phyloP scores from a whole-genome alignment of 2,329 filamentous ascomycete genomes.

The Aspergillus thermomutatus region DNA sequence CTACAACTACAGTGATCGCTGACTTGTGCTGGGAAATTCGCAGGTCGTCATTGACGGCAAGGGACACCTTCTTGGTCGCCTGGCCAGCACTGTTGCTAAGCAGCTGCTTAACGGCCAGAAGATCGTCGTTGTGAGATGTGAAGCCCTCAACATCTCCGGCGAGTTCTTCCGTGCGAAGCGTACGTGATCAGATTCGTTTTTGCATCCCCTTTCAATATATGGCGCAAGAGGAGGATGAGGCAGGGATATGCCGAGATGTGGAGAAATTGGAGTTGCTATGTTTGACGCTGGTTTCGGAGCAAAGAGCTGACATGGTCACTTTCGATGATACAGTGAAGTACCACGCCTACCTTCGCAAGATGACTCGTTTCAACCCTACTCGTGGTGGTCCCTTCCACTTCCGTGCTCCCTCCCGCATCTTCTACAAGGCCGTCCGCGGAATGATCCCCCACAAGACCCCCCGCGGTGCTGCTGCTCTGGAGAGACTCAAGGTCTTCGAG shows the following conservation, averaged over 20 bases:
- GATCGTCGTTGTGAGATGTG: constrained; percentile 98
- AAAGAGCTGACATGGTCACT: constrained; percentile 45
- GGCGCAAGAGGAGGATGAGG: constrained; percentile 2
- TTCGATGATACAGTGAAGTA: constrained; percentile 81
- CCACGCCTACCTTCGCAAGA: constrained; percentile 99
- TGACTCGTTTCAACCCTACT: constrained; percentile 99
- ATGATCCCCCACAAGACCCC: constrained; percentile 99
- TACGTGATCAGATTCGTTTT: constrained; percentile 60
- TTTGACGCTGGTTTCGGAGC: not conserved
- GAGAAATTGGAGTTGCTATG: constrained; percentile 9
- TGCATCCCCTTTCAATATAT: constrained; percentile 7
- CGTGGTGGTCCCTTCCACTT: constrained; percentile 99
- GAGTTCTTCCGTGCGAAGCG: constrained; percentile 99
- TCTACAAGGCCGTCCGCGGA: constrained; percentile 99
- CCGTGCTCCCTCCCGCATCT: constrained; percentile 97
- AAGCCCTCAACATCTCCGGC: constrained; percentile 99
- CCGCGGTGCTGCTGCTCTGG: constrained; percentile 90
- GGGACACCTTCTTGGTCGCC: constrained; percentile 98
- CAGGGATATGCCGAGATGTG: not conserved
- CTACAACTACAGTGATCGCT: constrained; percentile 22
- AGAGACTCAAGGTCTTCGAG: constrained; percentile 99
- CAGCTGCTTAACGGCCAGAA: constrained; percentile 98
- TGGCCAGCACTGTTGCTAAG: constrained; percentile 97
- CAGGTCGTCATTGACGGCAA: constrained; percentile 99
- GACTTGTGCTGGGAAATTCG: constrained; percentile 41